Conservation (phyloP, 345 rosid genomes). For the Bruguiera sexangula region DNA sequence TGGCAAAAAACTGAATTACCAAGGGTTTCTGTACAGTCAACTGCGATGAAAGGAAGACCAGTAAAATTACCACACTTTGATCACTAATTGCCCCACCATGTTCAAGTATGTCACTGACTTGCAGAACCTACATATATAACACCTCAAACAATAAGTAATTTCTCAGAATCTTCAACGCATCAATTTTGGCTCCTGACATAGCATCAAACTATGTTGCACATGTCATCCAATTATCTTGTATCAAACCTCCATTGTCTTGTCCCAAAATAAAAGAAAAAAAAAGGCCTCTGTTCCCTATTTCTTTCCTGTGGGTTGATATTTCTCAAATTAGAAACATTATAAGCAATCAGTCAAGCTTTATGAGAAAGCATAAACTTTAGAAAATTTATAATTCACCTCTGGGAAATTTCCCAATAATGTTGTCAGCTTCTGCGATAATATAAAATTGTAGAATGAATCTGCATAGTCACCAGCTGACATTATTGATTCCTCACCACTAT, state of each 20-base stretch:
- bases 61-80: constrained; percentile 62
- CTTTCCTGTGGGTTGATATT: neutral
- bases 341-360: neutral
- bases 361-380: neutral
- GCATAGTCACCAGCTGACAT: constrained; percentile 58
- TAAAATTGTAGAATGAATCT: constrained; percentile 81
- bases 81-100: constrained; percentile 65
- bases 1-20: constrained; percentile 35
- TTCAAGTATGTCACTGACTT: constrained; percentile 85
- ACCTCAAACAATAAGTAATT: neutral
- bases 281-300: neutral
- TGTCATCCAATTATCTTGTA: neutral
- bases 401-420: constrained; percentile 80
- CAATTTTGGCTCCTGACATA: neutral
- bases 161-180: neutral
- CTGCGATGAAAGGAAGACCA: constrained; percentile 77
- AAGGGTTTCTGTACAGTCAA: constrained; percentile 56
- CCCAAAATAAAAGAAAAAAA: neutral
- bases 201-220: neutral
- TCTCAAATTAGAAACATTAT: neutral
- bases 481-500: constrained; percentile 57
- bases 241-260: neutral
- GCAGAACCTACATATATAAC: constrained; percentile 55
- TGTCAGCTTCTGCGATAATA: constrained; percentile 76
- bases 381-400: constrained; percentile 47